Conservation (phyloP, 257 asterid genomes). For the Petunia secreta region DNA sequence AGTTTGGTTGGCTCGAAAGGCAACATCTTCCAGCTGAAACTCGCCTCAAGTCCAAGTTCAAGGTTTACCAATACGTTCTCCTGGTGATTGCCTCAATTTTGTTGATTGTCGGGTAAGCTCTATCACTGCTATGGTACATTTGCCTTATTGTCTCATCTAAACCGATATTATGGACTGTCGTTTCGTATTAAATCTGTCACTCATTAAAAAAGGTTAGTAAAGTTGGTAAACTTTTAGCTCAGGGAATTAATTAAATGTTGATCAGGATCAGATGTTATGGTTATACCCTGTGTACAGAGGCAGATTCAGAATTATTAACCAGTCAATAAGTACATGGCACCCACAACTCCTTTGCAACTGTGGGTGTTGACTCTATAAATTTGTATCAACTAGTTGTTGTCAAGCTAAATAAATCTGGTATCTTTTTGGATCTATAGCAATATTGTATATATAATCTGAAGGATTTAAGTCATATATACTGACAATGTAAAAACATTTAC, state of each 20-base stretch:
- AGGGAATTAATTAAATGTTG: not conserved
- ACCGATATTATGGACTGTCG: not conserved
- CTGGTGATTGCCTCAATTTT: slow-evolving; percentile 52
- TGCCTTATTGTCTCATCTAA: not conserved
- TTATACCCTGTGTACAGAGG: not conserved
- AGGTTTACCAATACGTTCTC: slow-evolving; percentile 57
- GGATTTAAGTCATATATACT: not conserved
- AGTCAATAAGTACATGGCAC: not conserved
- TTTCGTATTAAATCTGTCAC: not conserved
- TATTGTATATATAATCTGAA: not conserved
- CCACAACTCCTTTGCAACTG: not conserved
- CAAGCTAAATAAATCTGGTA: not conserved
- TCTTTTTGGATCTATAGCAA: not conserved
- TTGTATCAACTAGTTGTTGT: not conserved
- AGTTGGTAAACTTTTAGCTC: not conserved
- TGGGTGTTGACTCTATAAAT: not conserved
- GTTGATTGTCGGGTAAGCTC: slow-evolving; percentile 68
- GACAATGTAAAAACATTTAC: too few relatives aligned
- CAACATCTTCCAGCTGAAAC: slow-evolving; percentile 56
- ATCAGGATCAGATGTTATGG: not conserved
- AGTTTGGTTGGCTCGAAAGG: slow-evolving; percentile 74
- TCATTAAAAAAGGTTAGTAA: not conserved
- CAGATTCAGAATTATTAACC: not conserved
- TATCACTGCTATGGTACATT: not conserved
- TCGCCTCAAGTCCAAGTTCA: slow-evolving; percentile 73